These are phyloP conservation scores for Ophiostoma triangulosporum DNA, from an alignment of 2,329 filamentous ascomycete genomes.

Conservation along the genomic window DNA sequence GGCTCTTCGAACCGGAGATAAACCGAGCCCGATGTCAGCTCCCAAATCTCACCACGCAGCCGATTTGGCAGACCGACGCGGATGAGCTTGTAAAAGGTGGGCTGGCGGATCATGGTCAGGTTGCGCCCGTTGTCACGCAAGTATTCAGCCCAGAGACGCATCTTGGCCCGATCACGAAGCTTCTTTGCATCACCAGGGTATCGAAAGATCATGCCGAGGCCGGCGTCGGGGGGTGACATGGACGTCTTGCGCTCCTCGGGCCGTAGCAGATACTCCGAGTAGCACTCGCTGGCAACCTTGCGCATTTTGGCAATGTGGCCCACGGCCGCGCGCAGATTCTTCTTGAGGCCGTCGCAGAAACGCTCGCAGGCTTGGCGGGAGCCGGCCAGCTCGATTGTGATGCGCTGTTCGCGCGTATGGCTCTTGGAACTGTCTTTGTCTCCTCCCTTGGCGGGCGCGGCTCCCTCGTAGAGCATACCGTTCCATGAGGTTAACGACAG, in stretches of 20 bases:
- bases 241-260: slow-evolving; percentile 49
- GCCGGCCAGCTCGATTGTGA: slow-evolving; percentile 83
- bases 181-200: slow-evolving; percentile 95
- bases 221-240: slow-evolving; percentile 69
- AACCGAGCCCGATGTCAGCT: slow-evolving; percentile 81
- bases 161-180: slow-evolving; percentile 87
- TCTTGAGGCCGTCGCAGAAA: slow-evolving; percentile 93
- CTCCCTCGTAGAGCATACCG: slow-evolving; percentile 43
- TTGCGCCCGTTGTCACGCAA: slow-evolving; percentile 90
- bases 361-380: slow-evolving; percentile 81
- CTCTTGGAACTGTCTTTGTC: background rate
- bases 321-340: slow-evolving; percentile 72
- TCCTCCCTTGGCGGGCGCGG: slow-evolving; percentile 25
- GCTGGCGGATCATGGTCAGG: slow-evolving; percentile 80
- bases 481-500: slow-evolving; percentile 95
- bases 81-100: slow-evolving; percentile 95
- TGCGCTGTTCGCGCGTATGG: slow-evolving; percentile 54
- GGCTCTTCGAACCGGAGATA: slow-evolving; percentile 81
- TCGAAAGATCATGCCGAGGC: slow-evolving; percentile 79
- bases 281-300: slow-evolving; percentile 68
- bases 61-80: slow-evolving; percentile 89
- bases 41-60: slow-evolving; percentile 88
- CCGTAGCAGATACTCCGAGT: slow-evolving; percentile 71
- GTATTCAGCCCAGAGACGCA: slow-evolving; percentile 95
- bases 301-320: slow-evolving; percentile 79